These are phyloP conservation scores for Cystofilobasidium macerans DNA, from an alignment of 768 basidiomycete genomes.

Conservation along the genomic window DNA sequence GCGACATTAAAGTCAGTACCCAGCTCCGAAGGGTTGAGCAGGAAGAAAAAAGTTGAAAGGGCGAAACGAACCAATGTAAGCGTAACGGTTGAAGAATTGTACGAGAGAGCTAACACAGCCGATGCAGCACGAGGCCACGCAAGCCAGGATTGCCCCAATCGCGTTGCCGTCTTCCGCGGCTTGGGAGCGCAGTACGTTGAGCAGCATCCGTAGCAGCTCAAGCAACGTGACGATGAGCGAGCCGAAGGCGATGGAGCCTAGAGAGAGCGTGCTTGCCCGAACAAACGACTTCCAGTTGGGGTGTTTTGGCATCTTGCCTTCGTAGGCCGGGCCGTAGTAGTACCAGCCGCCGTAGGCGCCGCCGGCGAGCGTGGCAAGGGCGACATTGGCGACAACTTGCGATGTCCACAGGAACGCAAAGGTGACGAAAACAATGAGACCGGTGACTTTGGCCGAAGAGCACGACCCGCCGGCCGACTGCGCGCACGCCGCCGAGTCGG, in stretches of 20 bases:
- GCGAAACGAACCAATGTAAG: conserved; percentile 30
- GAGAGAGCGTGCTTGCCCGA: conserved; percentile 62
- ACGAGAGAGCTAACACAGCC: conserved; percentile 59
- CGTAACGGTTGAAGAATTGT: conserved; percentile 72
- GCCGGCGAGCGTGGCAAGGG: conserved; percentile 67
- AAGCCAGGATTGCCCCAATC: conserved; percentile 60
- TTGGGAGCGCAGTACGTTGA: conserved; percentile 43
- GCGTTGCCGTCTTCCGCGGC: conserved; percentile 57
- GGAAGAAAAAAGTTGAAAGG: not conserved
- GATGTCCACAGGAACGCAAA: conserved; percentile 82
- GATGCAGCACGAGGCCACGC: conserved; percentile 67
- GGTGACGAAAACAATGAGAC: conserved; percentile 62
- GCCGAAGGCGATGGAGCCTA: conserved; percentile 77
- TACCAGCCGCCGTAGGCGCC: conserved; percentile 61
- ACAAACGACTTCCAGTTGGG: conserved; percentile 60
- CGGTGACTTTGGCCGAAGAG: conserved; percentile 63
- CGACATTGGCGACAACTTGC: conserved; percentile 67
- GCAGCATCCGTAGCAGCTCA: conserved; percentile 54
- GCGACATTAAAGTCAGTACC: too few species aligned
- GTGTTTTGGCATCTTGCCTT: conserved; percentile 54
- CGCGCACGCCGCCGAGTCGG: conserved; percentile 30
- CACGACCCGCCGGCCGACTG: conserved; percentile 43
- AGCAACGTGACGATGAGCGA: conserved; percentile 70
- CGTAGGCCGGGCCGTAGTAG: conserved; percentile 64
- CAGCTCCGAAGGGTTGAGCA: not conserved